Percentiles rank a stretch among this genome's conserved stretches.
These are phyloP conservation scores for Ilex paraguariensis DNA, from an alignment of 305 asterid species.

Conservation along the genomic window DNA sequence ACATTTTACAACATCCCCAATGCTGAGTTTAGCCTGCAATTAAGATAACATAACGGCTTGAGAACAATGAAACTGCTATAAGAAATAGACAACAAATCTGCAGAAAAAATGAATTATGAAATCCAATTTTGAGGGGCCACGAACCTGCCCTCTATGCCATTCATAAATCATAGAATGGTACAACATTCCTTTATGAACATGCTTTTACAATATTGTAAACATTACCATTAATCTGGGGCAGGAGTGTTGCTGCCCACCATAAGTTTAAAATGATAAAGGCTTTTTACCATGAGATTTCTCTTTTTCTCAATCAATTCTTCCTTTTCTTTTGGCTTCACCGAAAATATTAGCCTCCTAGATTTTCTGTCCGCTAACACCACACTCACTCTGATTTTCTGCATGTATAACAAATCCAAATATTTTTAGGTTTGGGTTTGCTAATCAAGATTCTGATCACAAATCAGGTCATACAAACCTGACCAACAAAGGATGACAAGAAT, in stretches of 20 bases:
- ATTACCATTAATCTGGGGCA: too few relatives aligned
- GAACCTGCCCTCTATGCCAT: too few relatives aligned
- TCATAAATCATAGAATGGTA: too few relatives aligned
- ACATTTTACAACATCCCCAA: conserved; percentile 90
- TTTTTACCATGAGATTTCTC: conserved; percentile 73
- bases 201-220: too few relatives aligned
- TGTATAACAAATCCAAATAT: conserved; percentile 11
- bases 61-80: background rate
- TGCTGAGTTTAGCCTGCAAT: conserved; percentile 64
- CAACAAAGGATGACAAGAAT: conserved; percentile 86
- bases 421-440: conserved; percentile 11
- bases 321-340: conserved; percentile 69
- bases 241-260: background rate
- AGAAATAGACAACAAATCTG: conserved; percentile 15
- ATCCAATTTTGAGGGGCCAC: too few relatives aligned
- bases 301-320: conserved; percentile 71
- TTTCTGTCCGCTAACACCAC: conserved; percentile 68
- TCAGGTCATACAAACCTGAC: conserved; percentile 63
- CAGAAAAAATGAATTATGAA: conserved; percentile 1
- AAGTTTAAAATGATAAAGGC: background rate
- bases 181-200: too few relatives aligned
- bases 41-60: background rate
- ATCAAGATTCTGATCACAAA: conserved; percentile 10
- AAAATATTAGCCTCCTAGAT: conserved; percentile 70
- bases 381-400: conserved; percentile 70